Evolutionary conservation across 805 yeast species (phyloP).

Genomic region (Saccharomycopsis schoenii): DNA sequence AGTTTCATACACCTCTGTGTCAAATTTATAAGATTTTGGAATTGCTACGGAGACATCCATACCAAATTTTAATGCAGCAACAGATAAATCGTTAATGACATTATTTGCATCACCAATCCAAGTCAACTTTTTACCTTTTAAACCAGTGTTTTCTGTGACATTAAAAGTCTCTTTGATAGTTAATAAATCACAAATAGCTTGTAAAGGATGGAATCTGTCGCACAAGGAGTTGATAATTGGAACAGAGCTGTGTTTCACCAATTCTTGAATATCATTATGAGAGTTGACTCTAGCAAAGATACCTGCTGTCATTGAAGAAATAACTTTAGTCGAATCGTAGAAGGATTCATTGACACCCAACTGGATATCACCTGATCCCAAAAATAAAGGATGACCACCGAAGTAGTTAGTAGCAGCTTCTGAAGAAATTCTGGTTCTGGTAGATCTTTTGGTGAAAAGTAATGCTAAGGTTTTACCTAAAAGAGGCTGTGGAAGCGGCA

Average conservation of each 20-base stretch:
- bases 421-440: slow-evolving; percentile 87
- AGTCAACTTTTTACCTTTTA: slow-evolving; percentile 50
- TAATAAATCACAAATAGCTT: slow-evolving; percentile 83
- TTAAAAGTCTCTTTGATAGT: slow-evolving; percentile 78
- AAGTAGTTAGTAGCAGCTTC: slow-evolving; percentile 92
- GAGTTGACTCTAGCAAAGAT: slow-evolving; percentile 91
- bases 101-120: slow-evolving; percentile 98
- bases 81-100: slow-evolving; percentile 85
- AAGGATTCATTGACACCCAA: slow-evolving; percentile 89
- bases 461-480: slow-evolving; percentile 77
- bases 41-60: slow-evolving; percentile 78
- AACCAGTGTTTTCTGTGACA: slow-evolving; percentile 30
- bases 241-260: slow-evolving; percentile 70
- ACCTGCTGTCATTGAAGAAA: slow-evolving; percentile 94
- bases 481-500: slow-evolving; percentile 35
- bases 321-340: slow-evolving; percentile 80
- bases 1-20: slow-evolving; percentile 38
- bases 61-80: slow-evolving; percentile 79
- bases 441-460: slow-evolving; percentile 83
- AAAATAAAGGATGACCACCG: slow-evolving; percentile 94
- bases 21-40: slow-evolving; percentile 65
- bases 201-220: slow-evolving; percentile 89
- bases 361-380: slow-evolving; percentile 95
- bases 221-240: slow-evolving; percentile 93
- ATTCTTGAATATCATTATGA: slow-evolving; percentile 71